These are phyloP conservation scores for Acarospora socialis DNA, from an alignment of 2,329 filamentous ascomycete species.

Conservation along the genomic window DNA sequence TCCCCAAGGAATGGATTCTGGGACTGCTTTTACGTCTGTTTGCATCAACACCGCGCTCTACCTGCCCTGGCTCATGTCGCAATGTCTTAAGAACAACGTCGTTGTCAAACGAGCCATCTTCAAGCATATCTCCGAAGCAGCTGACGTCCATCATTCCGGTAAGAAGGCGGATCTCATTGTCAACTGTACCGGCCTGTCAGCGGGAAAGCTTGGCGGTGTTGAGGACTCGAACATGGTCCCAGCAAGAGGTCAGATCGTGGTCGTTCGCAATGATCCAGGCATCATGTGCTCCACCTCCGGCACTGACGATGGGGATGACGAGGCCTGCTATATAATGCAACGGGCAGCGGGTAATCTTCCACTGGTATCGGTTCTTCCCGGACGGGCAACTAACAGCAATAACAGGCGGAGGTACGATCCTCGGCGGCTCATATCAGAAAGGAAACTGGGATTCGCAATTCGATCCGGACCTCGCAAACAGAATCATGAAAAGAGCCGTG, in stretches of 20 bases:
- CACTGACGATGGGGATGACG: constrained; percentile 57
- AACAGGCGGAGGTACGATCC: constrained; percentile 60
- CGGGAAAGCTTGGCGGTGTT: constrained; percentile 66
- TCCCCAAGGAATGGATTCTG: constrained; percentile 52
- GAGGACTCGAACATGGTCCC: constrained; percentile 60
- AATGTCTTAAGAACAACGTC: constrained; percentile 62
- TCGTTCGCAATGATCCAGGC: constrained; percentile 65
- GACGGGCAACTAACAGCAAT: not conserved
- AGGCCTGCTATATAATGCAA: constrained; percentile 70
- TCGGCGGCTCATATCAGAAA: constrained; percentile 75
- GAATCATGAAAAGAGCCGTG: constrained; percentile 72
- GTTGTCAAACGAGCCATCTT: constrained; percentile 49
- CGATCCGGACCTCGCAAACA: constrained; percentile 62
- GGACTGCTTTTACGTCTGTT: constrained; percentile 63
- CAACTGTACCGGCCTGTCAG: constrained; percentile 72
- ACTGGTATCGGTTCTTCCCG: too few relatives aligned
- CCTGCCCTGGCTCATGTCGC: constrained; percentile 68
- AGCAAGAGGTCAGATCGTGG: constrained; percentile 65
- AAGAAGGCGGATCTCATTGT: constrained; percentile 53
- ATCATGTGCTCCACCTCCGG: constrained; percentile 58
- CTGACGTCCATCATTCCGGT: constrained; percentile 42
- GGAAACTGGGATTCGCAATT: constrained; percentile 65
- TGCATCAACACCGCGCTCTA: constrained; percentile 89
- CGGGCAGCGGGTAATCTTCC: constrained; percentile 46
- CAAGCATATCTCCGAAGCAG: constrained; percentile 59